Conservation (phyloP, 2,329 filamentous ascomycete genomes). For the Penicillium paneum region DNA sequence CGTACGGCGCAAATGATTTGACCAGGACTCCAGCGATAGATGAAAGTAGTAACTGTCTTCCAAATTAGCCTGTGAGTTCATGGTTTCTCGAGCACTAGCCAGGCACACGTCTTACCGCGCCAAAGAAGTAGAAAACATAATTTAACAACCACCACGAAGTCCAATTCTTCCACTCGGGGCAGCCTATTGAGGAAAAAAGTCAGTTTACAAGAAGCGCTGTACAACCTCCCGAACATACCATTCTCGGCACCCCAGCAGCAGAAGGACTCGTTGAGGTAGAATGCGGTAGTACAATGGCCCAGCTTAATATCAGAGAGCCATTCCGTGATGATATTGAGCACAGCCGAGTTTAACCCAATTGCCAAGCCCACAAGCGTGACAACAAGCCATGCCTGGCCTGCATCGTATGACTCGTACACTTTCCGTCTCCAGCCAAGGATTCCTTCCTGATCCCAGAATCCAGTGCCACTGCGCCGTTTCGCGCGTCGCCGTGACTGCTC, state of each 20-base stretch:
- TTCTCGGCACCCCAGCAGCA: constrained; percentile 96
- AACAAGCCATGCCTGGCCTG: constrained; percentile 96
- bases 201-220: not conserved
- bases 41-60: constrained; percentile 66
- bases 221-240: constrained; percentile 47
- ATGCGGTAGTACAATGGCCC: constrained; percentile 91
- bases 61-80: not conserved
- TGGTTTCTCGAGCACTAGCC: not conserved
- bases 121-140: constrained; percentile 82
- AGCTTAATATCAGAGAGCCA: constrained; percentile 95
- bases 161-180: constrained; percentile 86
- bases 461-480: constrained; percentile 67
- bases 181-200: constrained; percentile 52
- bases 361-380: constrained; percentile 87
- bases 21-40: constrained; percentile 80
- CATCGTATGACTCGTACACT: constrained; percentile 84
- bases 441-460: constrained; percentile 66
- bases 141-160: constrained; percentile 73
- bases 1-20: constrained; percentile 89
- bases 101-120: constrained; percentile 59
- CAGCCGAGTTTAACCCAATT: constrained; percentile 88
- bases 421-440: constrained; percentile 77
- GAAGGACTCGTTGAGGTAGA: constrained; percentile 96
- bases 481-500: constrained; percentile 80
- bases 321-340: constrained; percentile 93